Evolutionary conservation across 129 eudicot genomes (phyloP), one percentile per base, ranked within the genome.

Genomic region (Arctium lappa): DNA sequence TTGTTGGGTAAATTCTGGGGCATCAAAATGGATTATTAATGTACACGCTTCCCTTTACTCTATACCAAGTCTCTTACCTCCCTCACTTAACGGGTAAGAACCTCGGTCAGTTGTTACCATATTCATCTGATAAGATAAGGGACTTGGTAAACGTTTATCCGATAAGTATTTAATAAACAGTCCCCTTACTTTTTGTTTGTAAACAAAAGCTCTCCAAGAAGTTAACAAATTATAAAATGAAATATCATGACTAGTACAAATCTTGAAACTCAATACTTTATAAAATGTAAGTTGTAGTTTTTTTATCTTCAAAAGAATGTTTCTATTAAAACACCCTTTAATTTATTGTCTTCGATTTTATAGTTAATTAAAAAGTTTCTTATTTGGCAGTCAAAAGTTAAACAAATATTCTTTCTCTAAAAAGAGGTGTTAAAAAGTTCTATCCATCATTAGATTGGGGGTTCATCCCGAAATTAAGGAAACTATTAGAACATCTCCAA

Each of bases 161-260:
- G 1, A 56, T 56, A 56, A 56, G 1, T 0, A 6, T 16, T 44
- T 56, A 8, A 56, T 53, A 4, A 40, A 46, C 3, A 10, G 10
- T 74, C 44, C 32, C 15, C 27, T 22, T 22, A 22, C 27, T 22
- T 22, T 22, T 22, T 22, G 27, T 22, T 22, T 82, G n/a, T 5
- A 44, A 78, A 65, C 81, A 36, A 12, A 75, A 65, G 50, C 76
- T 32, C 38, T 18, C 9, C 60, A 75, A 66, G 40, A 75, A 75
- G 72, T 33, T 75, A 75, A 44, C 33, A 75, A 11, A 13, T 12
- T 42, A 74, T 8, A 13, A 22, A 15, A 74, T 31, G 15, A 68
- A 33, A 46, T 75, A 60, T 76, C 71, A 76, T 42, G 56, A 74
- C 13, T 82, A 31, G 75, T 42, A 74, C 46, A 82, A 82, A 65